Conservation (phyloP, 495 filamentous ascomycete species). For the Penicillium argentinense region DNA sequence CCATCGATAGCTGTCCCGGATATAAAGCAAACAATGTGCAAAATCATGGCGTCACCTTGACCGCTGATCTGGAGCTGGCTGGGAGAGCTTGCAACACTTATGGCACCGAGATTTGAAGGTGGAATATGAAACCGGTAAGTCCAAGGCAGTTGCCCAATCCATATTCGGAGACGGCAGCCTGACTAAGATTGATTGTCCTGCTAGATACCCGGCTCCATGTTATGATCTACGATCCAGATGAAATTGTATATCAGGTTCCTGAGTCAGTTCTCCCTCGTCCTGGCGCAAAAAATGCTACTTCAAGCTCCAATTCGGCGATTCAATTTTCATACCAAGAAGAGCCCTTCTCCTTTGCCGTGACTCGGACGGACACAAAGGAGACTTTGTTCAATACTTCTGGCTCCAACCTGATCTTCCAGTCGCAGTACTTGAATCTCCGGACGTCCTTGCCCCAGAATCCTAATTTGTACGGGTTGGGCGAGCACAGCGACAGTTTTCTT, state of each 20-base stretch:
- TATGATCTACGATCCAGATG: slow-evolving; percentile 55
- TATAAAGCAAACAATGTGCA: no score
- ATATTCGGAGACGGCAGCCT: no score
- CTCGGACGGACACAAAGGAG: slow-evolving; percentile 20
- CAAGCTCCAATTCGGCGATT: slow-evolving; percentile 15
- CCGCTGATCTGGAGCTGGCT: slow-evolving; percentile 41
- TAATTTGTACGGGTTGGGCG: slow-evolving; percentile 56
- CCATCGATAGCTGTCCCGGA: no score
- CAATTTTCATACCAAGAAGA: slow-evolving; percentile 3
- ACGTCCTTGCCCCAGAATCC: slow-evolving; percentile 50
- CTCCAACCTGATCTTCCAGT: slow-evolving; percentile 51
- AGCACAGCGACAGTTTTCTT: slow-evolving; percentile 49
- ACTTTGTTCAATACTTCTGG: slow-evolving; percentile 49
- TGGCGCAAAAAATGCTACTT: slow-evolving; percentile 1
- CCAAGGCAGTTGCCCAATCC: no score
- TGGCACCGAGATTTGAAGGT: slow-evolving; percentile 54
- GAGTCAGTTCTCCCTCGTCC: slow-evolving; percentile 55
- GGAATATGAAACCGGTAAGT: slow-evolving; percentile 49
- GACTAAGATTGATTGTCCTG: no score
- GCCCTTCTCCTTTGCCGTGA: slow-evolving; percentile 11
- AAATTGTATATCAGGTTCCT: slow-evolving; percentile 59
- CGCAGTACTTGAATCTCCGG: slow-evolving; percentile 56
- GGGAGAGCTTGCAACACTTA: slow-evolving; percentile 53
- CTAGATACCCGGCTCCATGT: slow-evolving; percentile 47
- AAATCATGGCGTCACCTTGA: no score